Base-by-base conservation (phyloP, 2,329 filamentous ascomycete genomes). In the Huntiella savannae region DNA sequence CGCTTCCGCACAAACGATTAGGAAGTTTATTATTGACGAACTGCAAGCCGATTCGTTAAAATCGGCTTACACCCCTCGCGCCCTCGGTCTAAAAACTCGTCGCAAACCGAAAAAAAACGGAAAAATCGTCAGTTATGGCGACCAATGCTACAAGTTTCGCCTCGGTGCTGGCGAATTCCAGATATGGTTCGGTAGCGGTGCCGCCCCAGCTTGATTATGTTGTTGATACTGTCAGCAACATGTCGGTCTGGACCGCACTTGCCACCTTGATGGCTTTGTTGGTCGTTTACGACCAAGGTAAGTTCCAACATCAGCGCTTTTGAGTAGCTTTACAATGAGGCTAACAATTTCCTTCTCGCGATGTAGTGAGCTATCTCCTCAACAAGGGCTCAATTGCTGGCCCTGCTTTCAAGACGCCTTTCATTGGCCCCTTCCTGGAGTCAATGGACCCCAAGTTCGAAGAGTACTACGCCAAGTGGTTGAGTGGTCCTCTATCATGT, bases 341-440 rank as follows among this genome's bases (percentile, higher is more conserved):
- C 13, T 40, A 33, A 41, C 33, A 33, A 16, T 33, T 40, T 35
- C 34, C 3, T 35, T 17, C 12, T 16, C 50, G 36, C 49, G 8
- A 28, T 53, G 16, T 56, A 91, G 83, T 80, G 55, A 79, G 73
- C 60, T 91, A 88, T 59, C 68, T 84, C 53, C 68, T 70, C 57
- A 74, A 75, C 55, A 88, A 88, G 62, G 81, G 82, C 49, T 71
- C 73, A 19, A 87, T 91, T 56, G 75, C 71, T 44, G 83, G 83
- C 35, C 82, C 83, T 22, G 55, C 71, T 39, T 80, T 73, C 69
- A 91, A 91, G 63, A 68, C 79, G 49, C 83, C 83, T 37, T 88
- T 91, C 58, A 86, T 96, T 61, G 91, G 91, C n/a, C 88, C 91
- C 4, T 96, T 98, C 63, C 71, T 96, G 48, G 70, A 95, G 59